Base-by-base conservation (phyloP, 306 rosid species). In the Pachyrhizus erosus region DNA sequence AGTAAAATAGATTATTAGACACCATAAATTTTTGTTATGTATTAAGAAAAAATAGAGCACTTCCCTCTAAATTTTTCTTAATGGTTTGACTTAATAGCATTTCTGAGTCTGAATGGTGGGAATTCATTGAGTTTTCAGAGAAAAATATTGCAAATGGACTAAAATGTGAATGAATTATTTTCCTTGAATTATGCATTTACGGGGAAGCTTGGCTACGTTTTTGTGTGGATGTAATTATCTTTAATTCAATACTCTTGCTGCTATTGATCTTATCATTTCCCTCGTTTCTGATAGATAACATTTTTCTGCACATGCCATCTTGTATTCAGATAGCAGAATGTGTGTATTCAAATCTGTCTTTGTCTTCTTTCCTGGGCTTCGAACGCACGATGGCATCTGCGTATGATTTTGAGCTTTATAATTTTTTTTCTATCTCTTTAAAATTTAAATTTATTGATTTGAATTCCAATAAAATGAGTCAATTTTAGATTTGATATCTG, bases 41-140 rank as follows among this genome's bases (percentile, higher is more conserved):
- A 29, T 17, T 17, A 31, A 31, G 43, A 29, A 15, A n/a, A 61
- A 31, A 29, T 33, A 65, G 6, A 33, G 24, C 24, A 29, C 29
- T 62, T 62, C 15, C 9, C 42, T 15, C 2, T 15, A 29, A 62
- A 27, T 6, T 2, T 29, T 6, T 62, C 20, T 5, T 20, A 9
- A 7, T 54, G 62, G 62, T 55, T 55, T 55, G 62, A 9, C 2
- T 27, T 14, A 0, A 5, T 61, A 26, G 18, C 27, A 27, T 60
- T 26, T 13, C 37, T 12, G 9, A 12, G 66, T 61, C 10, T 27
- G 18, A 5, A 67, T 11, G 88, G 81, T 21, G 86, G 64, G 55
- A 86, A 84, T 73, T 39, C 84, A 0, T 15, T 4, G 82, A 75
- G 74, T 75, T 55, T 61, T 79, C 89, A 92, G 84, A 90, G 83